Evolutionary conservation across 495 filamentous ascomycete genomes (phyloP), one percentile per base, ranked within the genome.

Genomic region (Alectoria sarmentosa): DNA sequence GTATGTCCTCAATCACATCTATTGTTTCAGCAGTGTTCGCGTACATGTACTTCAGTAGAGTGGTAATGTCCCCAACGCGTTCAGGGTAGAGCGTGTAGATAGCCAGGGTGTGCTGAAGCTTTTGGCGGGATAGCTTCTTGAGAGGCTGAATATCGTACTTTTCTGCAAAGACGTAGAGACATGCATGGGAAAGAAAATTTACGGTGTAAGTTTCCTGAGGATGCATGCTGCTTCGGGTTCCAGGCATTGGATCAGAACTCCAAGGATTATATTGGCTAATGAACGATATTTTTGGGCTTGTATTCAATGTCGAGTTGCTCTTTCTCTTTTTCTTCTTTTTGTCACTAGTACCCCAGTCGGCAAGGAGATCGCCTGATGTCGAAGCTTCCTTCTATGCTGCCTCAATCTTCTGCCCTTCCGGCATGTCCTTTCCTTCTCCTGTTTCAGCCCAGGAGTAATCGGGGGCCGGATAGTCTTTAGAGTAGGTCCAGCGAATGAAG

Each of bases 111-210:
- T 60, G 23, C 21, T 72, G 62, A 17, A 80, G 61, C 61, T 80
- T 76, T 23, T 65, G 60, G 8, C 76, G 70, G 7, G 75, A 70
- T 17, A 80, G 65, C 3, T 59, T 54, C 28, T 71, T 65, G 41
- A 80, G 69, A 4, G 66, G n/a, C 14, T 73, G 63, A 13, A 78
- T 75, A 13, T 69, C 62, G 61, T 77, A 77, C 54, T 71, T 75
- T 55, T 78, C 73, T 19, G 74, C 75, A 32, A 79, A 65, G 10
- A 75, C 64, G 59, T 79, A 79, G n/a, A 80, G 68, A n/a, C 60
- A 49, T 9, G 71, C 74, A 62, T 79, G 76, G 46, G 68, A 69
- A 1, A 78, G 68, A 60, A 79, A 74, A 1, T 78, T 71, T 1
- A 71, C 66, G 0, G 70, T 70, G 59, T 76, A 81, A 61, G 79